These are phyloP conservation scores for Hemileia vastatrix DNA, from an alignment of 1,284 basidiomycete genomes.

Conservation along the genomic window DNA sequence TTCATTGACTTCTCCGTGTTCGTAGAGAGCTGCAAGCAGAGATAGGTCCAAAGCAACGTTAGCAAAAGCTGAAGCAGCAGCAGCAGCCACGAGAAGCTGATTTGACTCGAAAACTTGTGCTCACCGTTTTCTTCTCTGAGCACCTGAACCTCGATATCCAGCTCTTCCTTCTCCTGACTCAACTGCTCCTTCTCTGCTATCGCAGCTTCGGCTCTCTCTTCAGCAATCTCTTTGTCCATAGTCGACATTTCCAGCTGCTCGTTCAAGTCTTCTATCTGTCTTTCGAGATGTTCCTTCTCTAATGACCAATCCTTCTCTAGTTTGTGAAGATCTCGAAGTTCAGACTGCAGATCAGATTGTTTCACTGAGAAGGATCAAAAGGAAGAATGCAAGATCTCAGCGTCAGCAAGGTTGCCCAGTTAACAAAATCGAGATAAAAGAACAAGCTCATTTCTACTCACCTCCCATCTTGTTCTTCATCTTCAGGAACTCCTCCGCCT, in stretches of 20 bases:
- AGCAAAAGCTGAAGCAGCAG: slow-evolving; percentile 3
- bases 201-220: slow-evolving; percentile 75
- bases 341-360: slow-evolving; percentile 28
- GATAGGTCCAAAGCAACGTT: slow-evolving; percentile 18
- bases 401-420: not conserved
- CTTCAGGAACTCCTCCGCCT: slow-evolving; percentile 74
- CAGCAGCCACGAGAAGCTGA: slow-evolving; percentile 5
- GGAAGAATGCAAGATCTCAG: slow-evolving; percentile 16
- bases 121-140: slow-evolving; percentile 54
- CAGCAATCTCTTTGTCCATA: slow-evolving; percentile 93
- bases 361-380: not conserved
- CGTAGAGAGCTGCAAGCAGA: slow-evolving; percentile 42
- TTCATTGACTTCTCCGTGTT: slow-evolving; percentile 48
- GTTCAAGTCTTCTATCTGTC: slow-evolving; percentile 58
- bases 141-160: slow-evolving; percentile 74
- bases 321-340: slow-evolving; percentile 42
- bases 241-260: slow-evolving; percentile 91
- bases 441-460: slow-evolving; percentile 42
- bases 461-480: slow-evolving; percentile 59
- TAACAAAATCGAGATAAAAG: not conserved
- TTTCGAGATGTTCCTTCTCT: slow-evolving; percentile 51
- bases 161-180: slow-evolving; percentile 65
- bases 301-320: slow-evolving; percentile 59
- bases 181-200: slow-evolving; percentile 66
- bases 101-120: slow-evolving; percentile 42